Percentiles rank a stretch among this genome's conserved stretches.
These are phyloP conservation scores for Amoebophrya sp. DNA, from an alignment of 169 alveolate genomes.

Conservation along the genomic window DNA sequence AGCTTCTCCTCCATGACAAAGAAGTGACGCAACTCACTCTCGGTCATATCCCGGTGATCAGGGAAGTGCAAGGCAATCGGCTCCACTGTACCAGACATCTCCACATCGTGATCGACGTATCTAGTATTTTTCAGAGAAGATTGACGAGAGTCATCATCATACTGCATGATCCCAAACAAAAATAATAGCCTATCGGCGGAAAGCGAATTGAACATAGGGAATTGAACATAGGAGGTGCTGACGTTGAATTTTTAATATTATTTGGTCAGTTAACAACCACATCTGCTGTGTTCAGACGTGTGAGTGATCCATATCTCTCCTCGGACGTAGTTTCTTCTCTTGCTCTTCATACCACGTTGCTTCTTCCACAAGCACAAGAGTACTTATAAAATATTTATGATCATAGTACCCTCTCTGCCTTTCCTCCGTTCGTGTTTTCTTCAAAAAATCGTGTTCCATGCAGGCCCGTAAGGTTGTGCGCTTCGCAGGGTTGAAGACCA, in stretches of 20 bases:
- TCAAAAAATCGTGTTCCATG: neutral
- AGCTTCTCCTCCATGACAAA: neutral
- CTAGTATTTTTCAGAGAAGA: too few species aligned
- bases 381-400: conserved; percentile 32
- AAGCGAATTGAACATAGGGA: neutral
- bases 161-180: too few species aligned
- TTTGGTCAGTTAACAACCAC: neutral
- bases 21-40: conserved; percentile 61
- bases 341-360: neutral
- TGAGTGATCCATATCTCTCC: conserved; percentile 50
- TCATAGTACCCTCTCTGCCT: neutral
- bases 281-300: conserved; percentile 59
- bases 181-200: neutral
- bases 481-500: conserved; percentile 34
- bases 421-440: neutral
- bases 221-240: neutral
- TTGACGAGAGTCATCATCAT: too few species aligned
- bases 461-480: neutral
- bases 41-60: conserved; percentile 59
- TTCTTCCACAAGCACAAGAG: neutral
- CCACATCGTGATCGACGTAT: neutral
- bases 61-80: neutral
- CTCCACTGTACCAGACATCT: neutral
- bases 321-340: neutral
- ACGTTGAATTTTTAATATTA: neutral